Evolutionary conservation across 2,329 filamentous ascomycete species (phyloP).

Genomic region (Fusarium haematococcum): DNA sequence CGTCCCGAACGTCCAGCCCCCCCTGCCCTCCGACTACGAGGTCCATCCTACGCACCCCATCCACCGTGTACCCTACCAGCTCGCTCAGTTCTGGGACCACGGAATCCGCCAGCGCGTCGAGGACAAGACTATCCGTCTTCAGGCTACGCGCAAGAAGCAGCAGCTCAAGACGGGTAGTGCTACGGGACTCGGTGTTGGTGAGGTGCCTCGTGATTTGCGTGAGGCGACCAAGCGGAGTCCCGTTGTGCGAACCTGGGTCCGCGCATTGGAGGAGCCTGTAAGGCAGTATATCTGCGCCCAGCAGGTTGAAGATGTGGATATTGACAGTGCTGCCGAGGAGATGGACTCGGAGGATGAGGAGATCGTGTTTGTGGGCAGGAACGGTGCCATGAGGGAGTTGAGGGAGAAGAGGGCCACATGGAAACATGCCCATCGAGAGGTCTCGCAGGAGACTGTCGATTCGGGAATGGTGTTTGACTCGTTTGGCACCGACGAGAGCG

Average conservation of each 20-base stretch:
- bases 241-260: constrained; percentile 82
- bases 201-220: constrained; percentile 83
- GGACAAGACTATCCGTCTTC: constrained; percentile 56
- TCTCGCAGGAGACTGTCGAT: constrained; percentile 69
- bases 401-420: constrained; percentile 53
- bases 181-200: constrained; percentile 60
- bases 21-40: constrained; percentile 84
- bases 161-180: constrained; percentile 56
- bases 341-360: constrained; percentile 77
- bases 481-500: constrained; percentile 78
- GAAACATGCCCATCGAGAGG: constrained; percentile 64
- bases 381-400: constrained; percentile 66
- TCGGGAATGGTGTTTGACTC: constrained; percentile 83
- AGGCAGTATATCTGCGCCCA: constrained; percentile 76
- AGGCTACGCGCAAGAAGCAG: constrained; percentile 59
- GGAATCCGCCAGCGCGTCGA: constrained; percentile 63
- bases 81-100: constrained; percentile 86
- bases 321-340: constrained; percentile 51
- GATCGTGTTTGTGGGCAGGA: constrained; percentile 86
- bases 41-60: constrained; percentile 84
- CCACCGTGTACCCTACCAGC: constrained; percentile 85
- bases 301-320: constrained; percentile 34
- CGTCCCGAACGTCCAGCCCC: constrained; percentile 88
- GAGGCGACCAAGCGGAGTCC: constrained; percentile 83
- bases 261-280: constrained; percentile 87